Evolutionary conservation across 2,329 filamentous ascomycete species (phyloP), one percentile per base, ranked within the genome.

Genomic region (Ophiosphaerella narmari): DNA sequence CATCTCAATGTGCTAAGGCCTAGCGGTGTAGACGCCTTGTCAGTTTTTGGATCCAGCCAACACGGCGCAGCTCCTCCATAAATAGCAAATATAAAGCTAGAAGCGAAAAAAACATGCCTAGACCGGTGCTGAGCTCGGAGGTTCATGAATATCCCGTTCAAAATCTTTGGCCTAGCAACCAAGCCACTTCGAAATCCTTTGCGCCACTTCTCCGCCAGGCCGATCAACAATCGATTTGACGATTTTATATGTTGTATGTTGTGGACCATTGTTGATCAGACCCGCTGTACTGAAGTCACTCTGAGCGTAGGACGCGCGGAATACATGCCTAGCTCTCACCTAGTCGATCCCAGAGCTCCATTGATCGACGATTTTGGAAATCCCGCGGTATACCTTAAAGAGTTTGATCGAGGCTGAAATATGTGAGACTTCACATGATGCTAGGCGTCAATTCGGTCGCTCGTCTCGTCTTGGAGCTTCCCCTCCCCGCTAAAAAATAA

Each of bases 401-500:
- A 55, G 50, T 51, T 52, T 44, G 53, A 51, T 54, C 46, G 59
- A 63, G 57, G 59, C 54, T 61, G 57, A 63, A 63, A 53, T 50
- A 55, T 60, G 57, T 59, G 44, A 53, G 47, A 49, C 52, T 49
- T 52, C 62, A 63, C 60, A 57, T 62, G 59, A 65, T 52, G 54
- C 55, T 53, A 52, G 57, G 55, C 57, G 40, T 39, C 40, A 12
- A 12, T 51, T 44, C 48, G 46, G 46, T 39, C 48, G 45, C 39
- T 43, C 48, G 52, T 48, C 52, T 54, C 40, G 47, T 37, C 48
- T 43, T 57, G 50, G 50, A 50, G 45, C 42, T 18, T 52, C 54
- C 55, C 55, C 53, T 50, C 57, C 60, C 62, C 60, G 55, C 60
- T 62, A 62, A 60, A 56, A 60, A 50, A 49, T 46, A 53, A 59